Percentiles rank a stretch among this genome's conserved stretches.
phyloP scores from a whole-genome alignment of 768 basidiomycete species.

The Hortiboletus campestris region DNA sequence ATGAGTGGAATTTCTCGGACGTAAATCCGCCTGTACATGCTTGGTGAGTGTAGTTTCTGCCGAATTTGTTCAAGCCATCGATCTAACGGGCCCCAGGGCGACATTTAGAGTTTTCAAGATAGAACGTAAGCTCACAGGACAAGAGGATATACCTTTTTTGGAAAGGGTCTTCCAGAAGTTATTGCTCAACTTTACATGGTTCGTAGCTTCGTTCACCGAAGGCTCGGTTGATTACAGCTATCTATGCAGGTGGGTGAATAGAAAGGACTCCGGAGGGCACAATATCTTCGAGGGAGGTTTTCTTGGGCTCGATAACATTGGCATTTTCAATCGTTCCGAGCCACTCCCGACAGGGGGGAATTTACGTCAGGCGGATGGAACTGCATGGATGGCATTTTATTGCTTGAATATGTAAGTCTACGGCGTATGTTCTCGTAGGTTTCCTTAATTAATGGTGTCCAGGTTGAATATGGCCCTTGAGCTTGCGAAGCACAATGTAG shows the following conservation, averaged over 20 bases:
- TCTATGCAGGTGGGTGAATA: constrained; percentile 86
- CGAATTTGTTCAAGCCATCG: background rate
- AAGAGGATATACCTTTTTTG: constrained; percentile 87
- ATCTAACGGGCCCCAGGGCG: constrained; percentile 51
- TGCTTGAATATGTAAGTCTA: constrained; percentile 83
- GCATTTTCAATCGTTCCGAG: constrained; percentile 96
- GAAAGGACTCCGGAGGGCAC: constrained; percentile 92
- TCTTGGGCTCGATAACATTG: constrained; percentile 96
- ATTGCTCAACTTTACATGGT: constrained; percentile 96
- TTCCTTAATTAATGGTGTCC: constrained; percentile 6
- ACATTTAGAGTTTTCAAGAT: constrained; percentile 99
- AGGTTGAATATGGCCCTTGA: constrained; percentile 98
- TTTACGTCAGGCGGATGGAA: constrained; percentile 96
- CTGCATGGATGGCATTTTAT: constrained; percentile 99
- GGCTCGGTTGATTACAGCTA: background rate
- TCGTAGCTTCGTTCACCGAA: constrained; percentile 12
- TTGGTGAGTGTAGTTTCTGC: constrained; percentile 51
- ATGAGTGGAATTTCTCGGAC: constrained; percentile 99
- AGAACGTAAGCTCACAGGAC: constrained; percentile 91
- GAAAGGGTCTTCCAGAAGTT: constrained; percentile 99
- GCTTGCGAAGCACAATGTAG: constrained; percentile 94
- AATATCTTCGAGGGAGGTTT: constrained; percentile 99
- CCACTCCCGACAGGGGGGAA: constrained; percentile 92
- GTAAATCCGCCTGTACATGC: constrained; percentile 99
- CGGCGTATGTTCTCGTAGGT: background rate